Evolutionary conservation across 2,329 filamentous ascomycete genomes (phyloP).

Genomic region (Penicillium sp.): DNA sequence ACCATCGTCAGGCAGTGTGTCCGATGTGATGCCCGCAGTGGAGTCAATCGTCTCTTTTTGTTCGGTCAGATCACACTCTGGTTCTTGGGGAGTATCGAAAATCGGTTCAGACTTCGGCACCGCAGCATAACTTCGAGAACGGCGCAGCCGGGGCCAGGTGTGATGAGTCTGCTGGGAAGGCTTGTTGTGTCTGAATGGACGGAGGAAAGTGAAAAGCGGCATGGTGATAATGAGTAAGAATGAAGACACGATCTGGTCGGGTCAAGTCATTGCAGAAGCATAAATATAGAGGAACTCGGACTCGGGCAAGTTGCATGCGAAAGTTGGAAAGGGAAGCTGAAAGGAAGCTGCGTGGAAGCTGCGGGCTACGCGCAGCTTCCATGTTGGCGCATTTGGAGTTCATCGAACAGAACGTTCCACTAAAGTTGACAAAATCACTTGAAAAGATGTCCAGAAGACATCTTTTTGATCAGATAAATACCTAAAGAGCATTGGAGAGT

Average conservation of each 20-base stretch:
- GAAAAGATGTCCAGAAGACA: too few species aligned
- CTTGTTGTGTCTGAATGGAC: slow-evolving; percentile 3
- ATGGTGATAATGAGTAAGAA: slow-evolving; percentile 7
- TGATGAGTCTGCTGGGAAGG: slow-evolving; percentile 4
- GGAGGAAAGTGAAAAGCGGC: slow-evolving; percentile 10
- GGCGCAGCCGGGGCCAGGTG: slow-evolving; percentile 12
- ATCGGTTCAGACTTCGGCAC: background rate
- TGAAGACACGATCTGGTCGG: background rate
- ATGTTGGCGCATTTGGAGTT: background rate
- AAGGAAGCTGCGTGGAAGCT: too few species aligned
- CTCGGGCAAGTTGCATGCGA: background rate
- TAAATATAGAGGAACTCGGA: background rate
- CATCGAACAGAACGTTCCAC: background rate
- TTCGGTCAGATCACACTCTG: background rate
- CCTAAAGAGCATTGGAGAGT: background rate
- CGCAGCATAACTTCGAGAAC: slow-evolving; percentile 6
- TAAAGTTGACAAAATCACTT: background rate
- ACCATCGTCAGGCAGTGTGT: background rate
- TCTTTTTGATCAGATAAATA: background rate
- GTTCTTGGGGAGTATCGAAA: background rate
- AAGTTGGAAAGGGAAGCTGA: background rate
- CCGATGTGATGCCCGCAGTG: background rate
- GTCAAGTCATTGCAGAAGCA: slow-evolving; percentile 1
- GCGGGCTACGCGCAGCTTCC: slow-evolving; percentile 1
- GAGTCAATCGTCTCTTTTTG: background rate